Evolutionary conservation across 192 early-diverging fungal genomes (phyloP), one percentile per base, ranked within the genome.

Genomic region (Rhizophagus prolifer): DNA sequence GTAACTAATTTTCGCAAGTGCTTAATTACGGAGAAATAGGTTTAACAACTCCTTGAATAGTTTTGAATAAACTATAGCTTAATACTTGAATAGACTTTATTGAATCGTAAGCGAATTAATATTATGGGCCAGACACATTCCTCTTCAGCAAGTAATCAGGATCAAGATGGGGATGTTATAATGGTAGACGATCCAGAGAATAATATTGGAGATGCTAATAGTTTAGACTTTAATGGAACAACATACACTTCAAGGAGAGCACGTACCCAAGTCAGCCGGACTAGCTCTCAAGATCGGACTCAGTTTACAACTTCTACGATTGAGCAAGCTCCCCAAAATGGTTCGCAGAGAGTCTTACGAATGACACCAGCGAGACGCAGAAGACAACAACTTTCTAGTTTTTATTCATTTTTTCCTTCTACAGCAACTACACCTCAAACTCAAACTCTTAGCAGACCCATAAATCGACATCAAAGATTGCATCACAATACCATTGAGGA

Each of bases 91-190:
- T 61, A n/a, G 26, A 61, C n/a, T 10, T 25, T 23, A 25, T 61
- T n/a, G 25, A 12, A 25, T 23, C 12, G 25, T 61, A 25, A n/a
- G 23, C 26, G 0, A 61, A 19, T 65, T 30, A 30, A 30, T 31
- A 70, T 70, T 31, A 70, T 70, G 68, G 68, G 68, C 1, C 68
- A 70, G 44, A 47, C 16, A 12, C 23, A 25, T 50, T 70, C 68
- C 21, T 46, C 68, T 28, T 70, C 68, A 14, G 21, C 68, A 23
- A 70, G 50, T 41, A 70, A 50, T n/a, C 68, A 70, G 23, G 68
- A 70, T 70, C 68, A 70, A 41, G 68, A 70, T 41, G 68, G 68
- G 30, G 68, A 70, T 70, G 44, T 70, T 47, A 47, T 50, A 46
- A 70, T 70, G 68, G 68, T 70, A 31, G 68, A 70, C 25, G 44